Conservation (phyloP, 2,329 filamentous ascomycete genomes). For the Calonectria leucothoes region DNA sequence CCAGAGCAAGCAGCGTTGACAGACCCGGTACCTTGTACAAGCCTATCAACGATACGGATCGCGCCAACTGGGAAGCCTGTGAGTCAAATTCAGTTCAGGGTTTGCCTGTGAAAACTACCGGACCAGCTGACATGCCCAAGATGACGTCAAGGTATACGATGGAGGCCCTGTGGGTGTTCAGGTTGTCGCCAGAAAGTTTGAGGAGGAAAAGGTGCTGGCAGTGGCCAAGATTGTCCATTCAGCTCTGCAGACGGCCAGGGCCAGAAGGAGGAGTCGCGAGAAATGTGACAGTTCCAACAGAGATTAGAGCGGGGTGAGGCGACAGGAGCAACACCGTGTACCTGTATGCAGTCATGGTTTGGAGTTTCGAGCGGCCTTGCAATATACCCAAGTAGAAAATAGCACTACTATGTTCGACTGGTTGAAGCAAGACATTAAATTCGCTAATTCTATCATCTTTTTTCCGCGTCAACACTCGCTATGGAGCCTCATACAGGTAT, state of each 20-base stretch:
- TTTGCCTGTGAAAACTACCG: not conserved
- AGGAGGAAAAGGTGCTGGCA: constrained; percentile 32
- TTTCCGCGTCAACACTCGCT: not conserved
- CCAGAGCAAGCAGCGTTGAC: constrained; percentile 65
- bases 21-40: constrained; percentile 48
- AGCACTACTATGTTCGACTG: not conserved
- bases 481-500: not conserved
- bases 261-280: no score
- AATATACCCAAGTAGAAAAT: no score
- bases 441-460: no score
- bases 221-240: not conserved
- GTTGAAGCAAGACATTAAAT: not conserved
- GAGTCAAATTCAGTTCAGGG: constrained; percentile 36
- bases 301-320: no score
- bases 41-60: constrained; percentile 56
- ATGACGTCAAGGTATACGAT: constrained; percentile 18
- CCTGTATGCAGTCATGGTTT: no score
- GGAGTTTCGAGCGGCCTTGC: no score
- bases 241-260: not conserved
- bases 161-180: constrained; percentile 30
- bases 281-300: no score
- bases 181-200: constrained; percentile 26
- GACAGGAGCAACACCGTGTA: no score
- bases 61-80: constrained; percentile 60
- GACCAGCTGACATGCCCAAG: not conserved